Evolutionary conservation across 768 basidiomycete genomes (phyloP).

Genomic region (Agaricus sinodeliciosus): DNA sequence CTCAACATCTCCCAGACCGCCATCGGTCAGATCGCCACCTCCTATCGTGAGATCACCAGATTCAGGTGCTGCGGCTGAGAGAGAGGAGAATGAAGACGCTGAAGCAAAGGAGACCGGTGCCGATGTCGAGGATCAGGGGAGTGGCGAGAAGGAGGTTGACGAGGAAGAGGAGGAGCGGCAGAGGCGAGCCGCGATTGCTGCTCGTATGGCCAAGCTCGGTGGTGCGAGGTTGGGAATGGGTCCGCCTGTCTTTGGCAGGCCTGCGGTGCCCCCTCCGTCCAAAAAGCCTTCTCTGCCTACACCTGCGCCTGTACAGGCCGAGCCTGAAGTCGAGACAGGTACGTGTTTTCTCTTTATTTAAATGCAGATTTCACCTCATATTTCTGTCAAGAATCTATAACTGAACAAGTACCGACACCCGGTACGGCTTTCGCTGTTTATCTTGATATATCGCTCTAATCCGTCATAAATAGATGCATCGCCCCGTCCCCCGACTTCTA

Average conservation of each 20-base stretch:
- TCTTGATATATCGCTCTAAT: background rate
- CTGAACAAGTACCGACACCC: background rate
- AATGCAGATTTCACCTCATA: background rate
- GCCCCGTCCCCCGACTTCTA: conserved; percentile 39
- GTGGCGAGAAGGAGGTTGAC: conserved; percentile 27
- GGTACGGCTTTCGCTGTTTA: background rate
- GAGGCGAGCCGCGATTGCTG: conserved; percentile 81
- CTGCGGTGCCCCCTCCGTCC: conserved; percentile 25
- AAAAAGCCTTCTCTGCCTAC: conserved; percentile 18
- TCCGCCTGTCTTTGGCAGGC: conserved; percentile 60
- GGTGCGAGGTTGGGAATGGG: conserved; percentile 80
- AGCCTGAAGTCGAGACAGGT: conserved; percentile 1
- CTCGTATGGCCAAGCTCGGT: conserved; percentile 89
- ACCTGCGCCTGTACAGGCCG: background rate
- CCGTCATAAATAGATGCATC: conserved; percentile 13
- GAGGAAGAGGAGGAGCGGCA: conserved; percentile 71
- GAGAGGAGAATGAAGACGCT: conserved; percentile 12
- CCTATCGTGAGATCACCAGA: conserved; percentile 14
- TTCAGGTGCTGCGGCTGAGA: conserved; percentile 3
- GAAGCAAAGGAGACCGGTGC: background rate
- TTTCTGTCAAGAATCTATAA: background rate
- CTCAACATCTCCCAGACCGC: conserved; percentile 28
- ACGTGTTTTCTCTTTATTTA: background rate
- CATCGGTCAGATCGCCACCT: conserved; percentile 17
- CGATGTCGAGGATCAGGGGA: conserved; percentile 19